Percentiles rank a stretch among this genome's conserved stretches.
phyloP scores from a whole-genome alignment of 192 early-diverging fungal genomes.

The Diversispora epigaea region DNA sequence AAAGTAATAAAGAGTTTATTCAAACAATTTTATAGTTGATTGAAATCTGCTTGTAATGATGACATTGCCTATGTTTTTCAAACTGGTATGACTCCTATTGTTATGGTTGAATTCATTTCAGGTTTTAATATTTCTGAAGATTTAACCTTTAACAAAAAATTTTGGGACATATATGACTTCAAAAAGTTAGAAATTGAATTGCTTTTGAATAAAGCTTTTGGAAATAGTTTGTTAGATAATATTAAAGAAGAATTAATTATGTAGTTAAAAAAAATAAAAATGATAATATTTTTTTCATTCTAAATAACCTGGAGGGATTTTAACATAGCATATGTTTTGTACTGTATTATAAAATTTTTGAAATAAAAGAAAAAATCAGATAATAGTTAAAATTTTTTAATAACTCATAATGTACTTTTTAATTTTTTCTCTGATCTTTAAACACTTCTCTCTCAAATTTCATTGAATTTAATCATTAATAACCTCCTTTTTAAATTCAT shows the following conservation, averaged over 20 bases:
- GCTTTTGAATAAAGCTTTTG: slow-evolving; percentile 12
- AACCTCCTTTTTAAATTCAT: no score
- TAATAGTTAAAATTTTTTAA: no score
- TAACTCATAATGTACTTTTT: no score
- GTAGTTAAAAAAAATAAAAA: slow-evolving; percentile 12
- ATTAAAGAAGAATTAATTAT: slow-evolving; percentile 13
- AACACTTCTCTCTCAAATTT: no score
- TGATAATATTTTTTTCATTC: slow-evolving; percentile 7
- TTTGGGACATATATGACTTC: slow-evolving; percentile 17
- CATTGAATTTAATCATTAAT: no score
- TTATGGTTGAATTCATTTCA: slow-evolving; percentile 16
- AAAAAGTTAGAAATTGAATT: slow-evolving; percentile 17
- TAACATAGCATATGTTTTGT: neutral
- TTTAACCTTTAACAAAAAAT: neutral
- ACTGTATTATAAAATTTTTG: neutral
- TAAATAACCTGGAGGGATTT: slow-evolving; percentile 1
- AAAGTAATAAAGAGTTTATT: slow-evolving; percentile 11
- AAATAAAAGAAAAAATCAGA: neutral
- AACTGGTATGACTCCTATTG: slow-evolving; percentile 20
- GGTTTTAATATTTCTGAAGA: slow-evolving; percentile 19
- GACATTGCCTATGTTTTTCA: slow-evolving; percentile 9
- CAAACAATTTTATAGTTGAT: slow-evolving; percentile 23
- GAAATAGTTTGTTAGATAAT: neutral
- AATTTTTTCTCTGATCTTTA: no score
- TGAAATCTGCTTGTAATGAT: slow-evolving; percentile 21